Conservation (phyloP, 2,329 filamentous ascomycete species). For the Penicillium sp. region DNA sequence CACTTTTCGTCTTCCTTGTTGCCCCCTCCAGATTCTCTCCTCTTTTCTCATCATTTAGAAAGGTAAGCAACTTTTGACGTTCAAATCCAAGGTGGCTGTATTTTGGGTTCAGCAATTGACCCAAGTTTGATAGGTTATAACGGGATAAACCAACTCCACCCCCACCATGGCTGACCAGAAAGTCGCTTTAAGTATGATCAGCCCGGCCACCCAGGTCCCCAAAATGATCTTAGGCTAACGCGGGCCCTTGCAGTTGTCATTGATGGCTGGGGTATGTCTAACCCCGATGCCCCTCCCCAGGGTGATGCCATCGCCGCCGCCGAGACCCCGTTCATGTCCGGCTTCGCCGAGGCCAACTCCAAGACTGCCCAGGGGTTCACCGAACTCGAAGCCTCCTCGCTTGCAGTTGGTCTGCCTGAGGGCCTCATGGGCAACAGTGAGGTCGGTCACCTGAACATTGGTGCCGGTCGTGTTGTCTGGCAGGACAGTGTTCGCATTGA, state of each 20-base stretch:
- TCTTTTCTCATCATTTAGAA: constrained; percentile 15
- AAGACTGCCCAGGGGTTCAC: constrained; percentile 81
- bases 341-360: constrained; percentile 66
- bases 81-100: constrained; percentile 2
- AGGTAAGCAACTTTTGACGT: constrained; percentile 7
- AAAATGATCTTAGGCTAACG: constrained; percentile 18
- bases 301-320: constrained; percentile 95
- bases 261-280: constrained; percentile 94
- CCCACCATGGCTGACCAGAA: constrained; percentile 69
- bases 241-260: constrained; percentile 74
- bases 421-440: constrained; percentile 99
- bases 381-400: constrained; percentile 91
- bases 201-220: constrained; percentile 31
- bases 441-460: constrained; percentile 98
- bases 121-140: constrained; percentile 15
- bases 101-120: constrained; percentile 22
- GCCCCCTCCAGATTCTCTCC: constrained; percentile 5
- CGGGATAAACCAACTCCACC: constrained; percentile 13
- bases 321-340: constrained; percentile 92
- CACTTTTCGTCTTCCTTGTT: constrained; percentile 13
- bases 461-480: constrained; percentile 96
- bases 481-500: constrained; percentile 98
- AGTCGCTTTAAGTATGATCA: constrained; percentile 63
- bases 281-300: constrained; percentile 75
- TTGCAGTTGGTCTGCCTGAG: constrained; percentile 92